Percentiles rank a stretch among this genome's conserved stretches.
Evolutionary conservation across 352 stramenopile species (phyloP).

Genomic region (Chrysophaeum taylorii): DNA sequence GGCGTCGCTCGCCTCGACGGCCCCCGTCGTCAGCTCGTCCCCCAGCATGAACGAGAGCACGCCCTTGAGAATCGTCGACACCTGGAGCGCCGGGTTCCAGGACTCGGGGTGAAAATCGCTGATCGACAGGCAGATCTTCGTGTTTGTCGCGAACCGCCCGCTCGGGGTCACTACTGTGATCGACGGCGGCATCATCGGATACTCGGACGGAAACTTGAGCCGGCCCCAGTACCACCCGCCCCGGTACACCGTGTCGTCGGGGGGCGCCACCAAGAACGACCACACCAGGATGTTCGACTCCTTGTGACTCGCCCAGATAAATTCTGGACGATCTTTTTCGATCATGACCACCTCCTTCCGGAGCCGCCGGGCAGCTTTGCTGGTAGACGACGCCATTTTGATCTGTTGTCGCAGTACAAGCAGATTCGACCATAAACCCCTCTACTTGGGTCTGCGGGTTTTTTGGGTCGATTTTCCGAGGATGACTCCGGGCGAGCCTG

Average conservation of each 20-base stretch:
- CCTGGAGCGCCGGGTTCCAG: conserved; percentile 91
- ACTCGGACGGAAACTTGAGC: conserved; percentile 75
- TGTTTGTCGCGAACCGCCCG: conserved; percentile 74
- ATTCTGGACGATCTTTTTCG: background rate
- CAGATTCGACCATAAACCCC: too few species aligned
- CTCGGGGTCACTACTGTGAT: conserved; percentile 80
- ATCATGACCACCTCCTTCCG: background rate
- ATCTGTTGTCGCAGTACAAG: too few species aligned
- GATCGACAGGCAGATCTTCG: conserved; percentile 77
- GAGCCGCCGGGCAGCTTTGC: background rate
- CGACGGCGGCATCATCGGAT: conserved; percentile 77
- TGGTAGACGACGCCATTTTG: background rate
- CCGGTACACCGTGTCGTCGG: conserved; percentile 44
- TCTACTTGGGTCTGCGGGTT: too few species aligned
- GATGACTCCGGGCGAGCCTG: too few species aligned
- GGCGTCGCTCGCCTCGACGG: conserved; percentile 63
- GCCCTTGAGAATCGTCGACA: conserved; percentile 84
- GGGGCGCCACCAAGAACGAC: background rate
- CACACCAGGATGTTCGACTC: background rate
- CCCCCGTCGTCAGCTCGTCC: conserved; percentile 62
- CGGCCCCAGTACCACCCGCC: conserved; percentile 74
- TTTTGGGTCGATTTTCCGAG: too few species aligned
- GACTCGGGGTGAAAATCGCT: conserved; percentile 82
- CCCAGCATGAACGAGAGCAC: conserved; percentile 83
- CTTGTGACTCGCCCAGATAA: background rate